These are phyloP conservation scores for Butyriboletus loyo DNA, from an alignment of 768 basidiomycete genomes.

Conservation along the genomic window DNA sequence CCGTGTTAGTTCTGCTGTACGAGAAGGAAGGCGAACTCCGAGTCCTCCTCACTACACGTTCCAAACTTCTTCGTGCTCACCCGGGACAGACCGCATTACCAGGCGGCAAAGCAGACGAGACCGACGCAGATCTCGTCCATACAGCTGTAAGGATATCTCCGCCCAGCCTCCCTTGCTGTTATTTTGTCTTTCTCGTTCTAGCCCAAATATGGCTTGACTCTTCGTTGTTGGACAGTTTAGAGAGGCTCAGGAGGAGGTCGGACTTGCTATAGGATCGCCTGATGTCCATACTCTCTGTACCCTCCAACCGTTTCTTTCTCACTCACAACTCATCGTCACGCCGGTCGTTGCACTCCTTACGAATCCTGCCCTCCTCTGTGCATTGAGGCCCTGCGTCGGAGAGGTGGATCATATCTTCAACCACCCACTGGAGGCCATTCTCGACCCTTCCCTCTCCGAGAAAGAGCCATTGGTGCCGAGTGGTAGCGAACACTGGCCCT, in stretches of 20 bases:
- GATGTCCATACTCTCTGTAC: slow-evolving; percentile 58
- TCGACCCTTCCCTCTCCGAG: slow-evolving; percentile 52
- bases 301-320: slow-evolving; percentile 66
- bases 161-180: background rate
- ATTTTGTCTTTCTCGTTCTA: background rate
- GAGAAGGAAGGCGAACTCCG: slow-evolving; percentile 65
- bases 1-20: slow-evolving; percentile 78
- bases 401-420: slow-evolving; percentile 82
- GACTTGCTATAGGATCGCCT: slow-evolving; percentile 54
- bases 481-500: slow-evolving; percentile 77
- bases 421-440: slow-evolving; percentile 70
- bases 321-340: slow-evolving; percentile 67
- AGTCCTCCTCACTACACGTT: slow-evolving; percentile 83
- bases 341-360: slow-evolving; percentile 75
- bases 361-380: slow-evolving; percentile 44
- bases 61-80: slow-evolving; percentile 69
- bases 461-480: slow-evolving; percentile 48
- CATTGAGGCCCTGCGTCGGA: slow-evolving; percentile 52
- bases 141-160: slow-evolving; percentile 66
- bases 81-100: slow-evolving; percentile 82
- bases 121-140: slow-evolving; percentile 58
- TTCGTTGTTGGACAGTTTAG: slow-evolving; percentile 54
- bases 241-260: slow-evolving; percentile 87
- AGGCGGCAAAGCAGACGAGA: slow-evolving; percentile 73
- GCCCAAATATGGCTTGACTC: background rate